Evolutionary conservation across 306 rosid genomes (phyloP).

Genomic region (Lupinus albus): DNA sequence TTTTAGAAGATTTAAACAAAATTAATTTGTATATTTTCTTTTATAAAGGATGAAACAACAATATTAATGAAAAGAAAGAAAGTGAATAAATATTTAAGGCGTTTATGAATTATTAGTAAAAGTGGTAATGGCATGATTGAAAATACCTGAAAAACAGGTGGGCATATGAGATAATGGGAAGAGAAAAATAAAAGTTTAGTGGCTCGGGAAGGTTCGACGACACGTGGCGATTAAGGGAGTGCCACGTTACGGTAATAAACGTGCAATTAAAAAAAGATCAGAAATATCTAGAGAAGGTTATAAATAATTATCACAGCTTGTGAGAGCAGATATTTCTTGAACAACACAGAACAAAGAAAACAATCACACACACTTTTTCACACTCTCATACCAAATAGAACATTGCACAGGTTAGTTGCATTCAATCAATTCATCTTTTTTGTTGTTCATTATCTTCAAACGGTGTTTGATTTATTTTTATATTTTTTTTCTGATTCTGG

Average conservation of each 20-base stretch:
- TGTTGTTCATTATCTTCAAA: background rate
- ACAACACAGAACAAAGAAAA: background rate
- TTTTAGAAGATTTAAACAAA: too few relatives aligned
- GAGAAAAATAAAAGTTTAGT: too few relatives aligned
- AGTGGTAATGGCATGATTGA: too few relatives aligned
- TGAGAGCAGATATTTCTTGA: conserved; percentile 9
- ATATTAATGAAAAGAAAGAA: too few relatives aligned
- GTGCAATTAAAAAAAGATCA: conserved; percentile 29
- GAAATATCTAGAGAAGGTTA: conserved; percentile 81
- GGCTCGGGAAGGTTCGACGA: conserved; percentile 60
- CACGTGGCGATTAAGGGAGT: conserved; percentile 48
- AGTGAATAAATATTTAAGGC: too few relatives aligned
- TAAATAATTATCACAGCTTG: conserved; percentile 37
- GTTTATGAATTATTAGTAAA: too few relatives aligned
- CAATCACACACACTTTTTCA: background rate
- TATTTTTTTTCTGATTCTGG: background rate
- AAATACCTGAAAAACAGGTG: too few relatives aligned
- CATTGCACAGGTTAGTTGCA: conserved; percentile 40
- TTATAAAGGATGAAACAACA: too few relatives aligned
- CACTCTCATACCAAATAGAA: background rate
- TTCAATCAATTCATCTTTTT: background rate
- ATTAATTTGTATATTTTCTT: too few relatives aligned
- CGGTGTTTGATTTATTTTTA: too few relatives aligned
- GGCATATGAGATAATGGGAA: too few relatives aligned
- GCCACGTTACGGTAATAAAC: conserved; percentile 51